Evolutionary conservation across 805 yeast species (phyloP).

Genomic region (Kodamaea leandrae): DNA sequence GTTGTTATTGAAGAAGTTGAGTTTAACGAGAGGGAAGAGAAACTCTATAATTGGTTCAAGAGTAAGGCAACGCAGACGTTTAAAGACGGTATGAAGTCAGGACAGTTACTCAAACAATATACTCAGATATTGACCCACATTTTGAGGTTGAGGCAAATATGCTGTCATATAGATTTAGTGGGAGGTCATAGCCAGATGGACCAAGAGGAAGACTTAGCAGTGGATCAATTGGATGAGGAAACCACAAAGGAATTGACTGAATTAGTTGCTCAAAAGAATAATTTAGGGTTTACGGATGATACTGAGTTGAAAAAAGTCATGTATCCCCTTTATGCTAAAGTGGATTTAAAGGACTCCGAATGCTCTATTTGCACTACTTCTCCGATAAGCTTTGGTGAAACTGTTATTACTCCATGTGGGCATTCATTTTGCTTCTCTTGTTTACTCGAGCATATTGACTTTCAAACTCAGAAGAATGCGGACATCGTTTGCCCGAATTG

Average conservation of each 20-base stretch:
- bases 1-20: constrained; percentile 65
- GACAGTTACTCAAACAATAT: constrained; percentile 68
- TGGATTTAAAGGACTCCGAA: constrained; percentile 51
- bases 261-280: constrained; percentile 9
- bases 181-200: constrained; percentile 51
- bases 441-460: constrained; percentile 69
- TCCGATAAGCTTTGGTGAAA: constrained; percentile 53
- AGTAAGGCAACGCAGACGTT: constrained; percentile 64
- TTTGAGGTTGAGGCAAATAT: constrained; percentile 78
- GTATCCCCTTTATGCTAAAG: constrained; percentile 26
- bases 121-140: constrained; percentile 81
- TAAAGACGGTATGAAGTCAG: constrained; percentile 55
- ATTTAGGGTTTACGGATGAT: constrained; percentile 20
- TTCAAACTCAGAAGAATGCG: constrained; percentile 50
- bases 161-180: constrained; percentile 78
- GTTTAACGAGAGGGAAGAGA: constrained; percentile 64
- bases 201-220: constrained; percentile 30
- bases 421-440: constrained; percentile 79
- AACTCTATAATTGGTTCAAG: constrained; percentile 66
- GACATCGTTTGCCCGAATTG: constrained; percentile 74
- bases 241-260: constrained; percentile 5
- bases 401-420: constrained; percentile 71
- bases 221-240: constrained; percentile 5
- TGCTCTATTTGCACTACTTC: constrained; percentile 82
- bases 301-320: constrained; percentile 21